Evolutionary conservation across 1,139 yeast species (phyloP).

Genomic region (Magnusiomyces ingens): DNA sequence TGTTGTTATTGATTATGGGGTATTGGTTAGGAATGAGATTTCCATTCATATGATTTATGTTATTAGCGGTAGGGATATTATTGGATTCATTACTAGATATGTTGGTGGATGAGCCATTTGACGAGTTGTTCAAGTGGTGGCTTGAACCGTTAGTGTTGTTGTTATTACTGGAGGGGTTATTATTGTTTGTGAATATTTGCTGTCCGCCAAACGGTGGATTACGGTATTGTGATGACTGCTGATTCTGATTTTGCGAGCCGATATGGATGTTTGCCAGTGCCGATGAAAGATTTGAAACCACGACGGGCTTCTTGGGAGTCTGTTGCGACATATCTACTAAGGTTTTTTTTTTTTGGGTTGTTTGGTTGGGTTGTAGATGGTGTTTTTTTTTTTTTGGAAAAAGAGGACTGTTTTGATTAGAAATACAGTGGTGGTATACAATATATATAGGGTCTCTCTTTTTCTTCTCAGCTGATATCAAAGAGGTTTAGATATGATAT

Average conservation of each 20-base stretch:
- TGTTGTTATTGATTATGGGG: conserved; percentile 1
- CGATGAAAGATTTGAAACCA: conserved; percentile 27
- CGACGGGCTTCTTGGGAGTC: conserved; percentile 16
- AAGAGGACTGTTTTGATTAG: no score
- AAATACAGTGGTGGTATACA: no score
- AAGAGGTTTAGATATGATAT: no score
- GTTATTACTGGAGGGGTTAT: conserved; percentile 10
- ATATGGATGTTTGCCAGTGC: conserved; percentile 29
- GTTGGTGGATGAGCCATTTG: background rate
- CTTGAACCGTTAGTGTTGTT: conserved; percentile 4
- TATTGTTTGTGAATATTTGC: background rate
- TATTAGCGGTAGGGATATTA: conserved; percentile 12
- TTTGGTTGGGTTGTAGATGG: no score
- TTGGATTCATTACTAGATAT: conserved; percentile 7
- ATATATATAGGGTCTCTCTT: no score
- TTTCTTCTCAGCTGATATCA: no score
- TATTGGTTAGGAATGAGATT: conserved; percentile 5
- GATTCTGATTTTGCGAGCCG: conserved; percentile 11
- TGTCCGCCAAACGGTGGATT: background rate
- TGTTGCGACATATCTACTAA: background rate
- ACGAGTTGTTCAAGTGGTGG: no score
- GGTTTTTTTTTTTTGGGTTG: no score
- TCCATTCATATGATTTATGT: conserved; percentile 10
- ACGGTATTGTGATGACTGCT: background rate
- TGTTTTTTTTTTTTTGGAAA: no score